phyloP scores from a whole-genome alignment of 805 yeast genomes.

The Candida ascalaphidarum region DNA sequence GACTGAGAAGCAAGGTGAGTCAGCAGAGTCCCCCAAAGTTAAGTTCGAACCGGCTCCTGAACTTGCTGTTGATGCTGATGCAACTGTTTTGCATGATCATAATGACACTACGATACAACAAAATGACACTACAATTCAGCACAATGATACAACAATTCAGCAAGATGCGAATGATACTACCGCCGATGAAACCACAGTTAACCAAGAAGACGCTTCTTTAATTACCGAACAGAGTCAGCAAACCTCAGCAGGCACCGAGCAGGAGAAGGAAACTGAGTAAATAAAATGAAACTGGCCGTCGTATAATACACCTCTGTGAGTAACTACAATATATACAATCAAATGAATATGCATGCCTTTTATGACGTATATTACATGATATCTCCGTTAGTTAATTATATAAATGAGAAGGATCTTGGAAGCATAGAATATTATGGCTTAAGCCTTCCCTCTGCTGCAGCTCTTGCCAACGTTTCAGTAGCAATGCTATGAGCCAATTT shows the following conservation, averaged over 20 bases:
- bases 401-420: too few relatives aligned
- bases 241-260: too few relatives aligned
- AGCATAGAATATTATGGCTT: too few relatives aligned
- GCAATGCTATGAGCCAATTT: slow-evolving; percentile 45
- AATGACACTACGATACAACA: slow-evolving; percentile 41
- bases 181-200: slow-evolving; percentile 29
- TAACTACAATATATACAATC: too few relatives aligned
- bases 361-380: too few relatives aligned
- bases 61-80: slow-evolving; percentile 34
- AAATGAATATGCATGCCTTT: too few relatives aligned
- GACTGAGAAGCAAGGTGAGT: slow-evolving; percentile 5
- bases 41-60: slow-evolving; percentile 7
- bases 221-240: too few relatives aligned
- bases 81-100: slow-evolving; percentile 37
- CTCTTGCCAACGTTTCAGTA: slow-evolving; percentile 42
- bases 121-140: slow-evolving; percentile 41
- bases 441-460: slow-evolving; percentile 35
- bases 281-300: background rate
- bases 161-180: too few relatives aligned
- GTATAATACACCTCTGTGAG: too few relatives aligned
- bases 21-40: slow-evolving; percentile 2
- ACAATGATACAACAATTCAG: slow-evolving; percentile 40
- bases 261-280: background rate
- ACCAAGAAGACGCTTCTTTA: slow-evolving; percentile 18
- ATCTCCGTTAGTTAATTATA: too few relatives aligned